Conservation (phyloP, 345 rosid genomes). For the Angophora floribunda region DNA sequence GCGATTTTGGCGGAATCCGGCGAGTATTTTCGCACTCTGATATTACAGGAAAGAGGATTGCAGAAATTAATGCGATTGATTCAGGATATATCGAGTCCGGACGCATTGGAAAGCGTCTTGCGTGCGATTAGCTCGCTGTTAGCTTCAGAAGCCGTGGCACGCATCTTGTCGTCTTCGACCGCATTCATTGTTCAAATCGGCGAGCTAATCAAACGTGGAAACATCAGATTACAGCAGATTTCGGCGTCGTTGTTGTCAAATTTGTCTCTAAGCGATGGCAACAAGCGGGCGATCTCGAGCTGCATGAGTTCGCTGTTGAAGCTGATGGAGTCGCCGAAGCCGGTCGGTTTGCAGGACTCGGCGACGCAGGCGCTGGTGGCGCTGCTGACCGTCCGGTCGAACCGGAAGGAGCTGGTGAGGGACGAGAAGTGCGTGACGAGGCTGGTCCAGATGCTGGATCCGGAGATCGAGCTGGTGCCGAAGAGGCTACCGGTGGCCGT, state of each 20-base stretch:
- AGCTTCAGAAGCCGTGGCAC: conserved; percentile 10
- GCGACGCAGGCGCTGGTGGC: conserved; percentile 47
- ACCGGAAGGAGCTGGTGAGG: conserved; percentile 48
- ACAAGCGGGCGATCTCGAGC: conserved; percentile 58
- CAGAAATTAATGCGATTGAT: conserved; percentile 40
- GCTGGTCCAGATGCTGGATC: conserved; percentile 66
- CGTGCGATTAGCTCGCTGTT: conserved; percentile 39
- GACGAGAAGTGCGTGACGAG: conserved; percentile 70
- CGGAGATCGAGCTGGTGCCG: conserved; percentile 32
- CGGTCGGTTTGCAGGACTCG: conserved; percentile 63
- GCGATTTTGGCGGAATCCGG: conserved; percentile 56
- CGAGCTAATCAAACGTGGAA: conserved; percentile 51
- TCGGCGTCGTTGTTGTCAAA: conserved; percentile 41
- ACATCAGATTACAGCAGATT: conserved; percentile 34
- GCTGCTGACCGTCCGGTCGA: conserved; percentile 44
- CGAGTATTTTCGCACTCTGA: conserved; percentile 42
- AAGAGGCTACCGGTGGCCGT: conserved; percentile 61
- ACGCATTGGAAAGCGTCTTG: conserved; percentile 34
- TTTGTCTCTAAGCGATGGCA: conserved; percentile 48
- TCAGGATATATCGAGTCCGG: conserved; percentile 32
- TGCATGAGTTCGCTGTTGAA: conserved; percentile 47
- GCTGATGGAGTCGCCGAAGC: conserved; percentile 65
- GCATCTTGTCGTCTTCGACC: conserved; percentile 53
- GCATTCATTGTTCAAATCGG: conserved; percentile 41
- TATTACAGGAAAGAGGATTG: conserved; percentile 53